Evolutionary conservation across 2,329 filamentous ascomycete genomes (phyloP), one percentile per base, ranked within the genome.

Genomic region (Verticillium nubilum): DNA sequence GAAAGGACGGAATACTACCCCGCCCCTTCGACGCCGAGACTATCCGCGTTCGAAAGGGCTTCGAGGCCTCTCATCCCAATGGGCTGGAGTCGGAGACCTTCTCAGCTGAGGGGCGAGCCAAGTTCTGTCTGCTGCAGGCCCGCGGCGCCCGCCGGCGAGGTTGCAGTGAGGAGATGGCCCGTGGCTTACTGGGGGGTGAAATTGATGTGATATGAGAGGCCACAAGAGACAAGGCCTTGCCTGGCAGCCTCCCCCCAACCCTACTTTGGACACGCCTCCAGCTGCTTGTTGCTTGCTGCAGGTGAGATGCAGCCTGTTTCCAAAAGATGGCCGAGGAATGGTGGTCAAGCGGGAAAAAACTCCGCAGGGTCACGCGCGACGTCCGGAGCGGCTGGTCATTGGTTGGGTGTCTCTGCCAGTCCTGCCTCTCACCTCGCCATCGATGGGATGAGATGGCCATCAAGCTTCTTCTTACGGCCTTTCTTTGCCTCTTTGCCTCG

Each of bases 351-450:
- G 52, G 52, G 27, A 33, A 54, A 54, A 54, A 54, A 54, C 29
- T 54, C 52, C 52, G 52, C 52, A 54, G 52, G 52, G 52, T 54
- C 52, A 54, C 52, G 52, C 52, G 52, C 52, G 28, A 29, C 52
- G 27, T 31, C 17, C 26, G 26, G 28, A 29, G 19, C 9, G 12
- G n/a, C 27, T 33, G 29, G 27, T 28, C 27, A 54, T 54, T 54
- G 52, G 52, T 31, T 29, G 10, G 42, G 42, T 19, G 42, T 50
- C 19, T 19, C 6, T 10, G 42, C 42, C n/a, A 23, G 9, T 19
- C 42, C n/a, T 10, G 17, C n/a, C 35, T 42, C 42, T 26, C 42
- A 12, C 42, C 19, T 23, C n/a, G 19, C 42, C 42, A 12, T 23
- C n/a, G 42, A 50, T 50, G 42, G n/a, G 42, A 50, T 37, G 35